Conservation (phyloP, 768 basidiomycete genomes). For the Brasilioporus rufonigricans region DNA sequence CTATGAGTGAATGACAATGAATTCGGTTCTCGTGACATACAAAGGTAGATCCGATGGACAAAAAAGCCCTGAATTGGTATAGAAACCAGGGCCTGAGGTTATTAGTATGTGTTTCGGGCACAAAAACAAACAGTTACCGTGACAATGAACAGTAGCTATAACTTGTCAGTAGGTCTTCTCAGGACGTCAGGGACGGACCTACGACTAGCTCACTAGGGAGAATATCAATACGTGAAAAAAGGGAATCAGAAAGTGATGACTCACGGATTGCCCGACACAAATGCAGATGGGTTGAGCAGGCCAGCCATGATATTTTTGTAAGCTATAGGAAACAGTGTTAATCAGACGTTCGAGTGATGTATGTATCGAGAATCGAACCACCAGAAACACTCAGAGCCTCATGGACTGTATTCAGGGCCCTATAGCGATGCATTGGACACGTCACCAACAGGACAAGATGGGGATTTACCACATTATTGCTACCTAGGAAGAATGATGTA, state of each 20-base stretch:
- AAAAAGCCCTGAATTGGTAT: not conserved
- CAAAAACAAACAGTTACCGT: not conserved
- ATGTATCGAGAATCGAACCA: not conserved
- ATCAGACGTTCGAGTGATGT: not conserved
- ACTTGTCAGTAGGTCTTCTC: not conserved
- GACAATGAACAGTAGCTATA: not conserved
- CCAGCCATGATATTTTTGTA: not conserved
- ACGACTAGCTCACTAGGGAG: not conserved
- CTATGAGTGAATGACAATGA: not conserved
- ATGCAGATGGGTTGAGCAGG: not conserved
- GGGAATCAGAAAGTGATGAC: not conserved
- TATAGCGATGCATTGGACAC: not conserved
- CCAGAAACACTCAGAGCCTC: not conserved
- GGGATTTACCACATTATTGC: not conserved
- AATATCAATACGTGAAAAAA: not conserved
- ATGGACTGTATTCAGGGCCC: not conserved
- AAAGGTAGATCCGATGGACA: not conserved
- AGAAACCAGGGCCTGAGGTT: not conserved
- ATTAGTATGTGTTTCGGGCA: not conserved
- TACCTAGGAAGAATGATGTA: not conserved
- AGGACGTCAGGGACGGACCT: not conserved
- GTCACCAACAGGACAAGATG: not conserved
- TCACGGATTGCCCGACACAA: not conserved
- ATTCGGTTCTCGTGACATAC: not conserved
- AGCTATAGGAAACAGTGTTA: not conserved